Percentiles rank a stretch among this genome's conserved stretches.
Conservation (phyloP, 73 alveolate genomes). For the Blepharisma stoltei region DNA sequence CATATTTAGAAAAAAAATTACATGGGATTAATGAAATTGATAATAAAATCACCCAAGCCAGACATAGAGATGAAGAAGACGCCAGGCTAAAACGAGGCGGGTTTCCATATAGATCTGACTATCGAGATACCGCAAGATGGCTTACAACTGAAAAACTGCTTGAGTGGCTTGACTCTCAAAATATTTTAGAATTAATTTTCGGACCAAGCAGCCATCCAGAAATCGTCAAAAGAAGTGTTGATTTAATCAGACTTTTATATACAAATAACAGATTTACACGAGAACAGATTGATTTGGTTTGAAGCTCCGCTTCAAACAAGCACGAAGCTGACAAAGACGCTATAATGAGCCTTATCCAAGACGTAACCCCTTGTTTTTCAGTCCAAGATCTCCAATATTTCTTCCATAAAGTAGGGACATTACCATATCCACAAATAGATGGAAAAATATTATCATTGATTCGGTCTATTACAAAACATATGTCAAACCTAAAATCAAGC, state of each 20-base stretch:
- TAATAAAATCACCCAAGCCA: conserved; percentile 33
- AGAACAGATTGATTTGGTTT: conserved; percentile 46
- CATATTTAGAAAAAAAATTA: conserved; percentile 53
- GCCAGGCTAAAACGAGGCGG: conserved; percentile 26
- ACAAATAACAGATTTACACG: conserved; percentile 34
- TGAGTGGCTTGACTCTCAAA: conserved; percentile 41
- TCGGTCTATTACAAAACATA: neutral
- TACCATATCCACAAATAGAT: neutral
- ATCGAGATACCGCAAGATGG: conserved; percentile 35
- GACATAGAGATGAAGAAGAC: conserved; percentile 17
- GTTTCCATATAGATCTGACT: neutral
- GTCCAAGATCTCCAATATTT: neutral
- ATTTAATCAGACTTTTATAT: conserved; percentile 50
- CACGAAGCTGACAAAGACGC: conserved; percentile 55
- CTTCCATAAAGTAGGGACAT: neutral
- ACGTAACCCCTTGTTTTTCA: neutral
- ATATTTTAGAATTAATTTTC: conserved; percentile 50
- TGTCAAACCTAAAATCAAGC: neutral
- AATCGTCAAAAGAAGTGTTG: conserved; percentile 41
- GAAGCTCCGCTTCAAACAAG: conserved; percentile 64
- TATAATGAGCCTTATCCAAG: neutral
- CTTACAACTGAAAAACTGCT: conserved; percentile 40
- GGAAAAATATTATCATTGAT: neutral
- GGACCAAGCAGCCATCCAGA: conserved; percentile 63
- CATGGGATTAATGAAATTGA: conserved; percentile 44